These are phyloP conservation scores for Ascochyta koolunga DNA, from an alignment of 2,329 filamentous ascomycete species.

Conservation along the genomic window DNA sequence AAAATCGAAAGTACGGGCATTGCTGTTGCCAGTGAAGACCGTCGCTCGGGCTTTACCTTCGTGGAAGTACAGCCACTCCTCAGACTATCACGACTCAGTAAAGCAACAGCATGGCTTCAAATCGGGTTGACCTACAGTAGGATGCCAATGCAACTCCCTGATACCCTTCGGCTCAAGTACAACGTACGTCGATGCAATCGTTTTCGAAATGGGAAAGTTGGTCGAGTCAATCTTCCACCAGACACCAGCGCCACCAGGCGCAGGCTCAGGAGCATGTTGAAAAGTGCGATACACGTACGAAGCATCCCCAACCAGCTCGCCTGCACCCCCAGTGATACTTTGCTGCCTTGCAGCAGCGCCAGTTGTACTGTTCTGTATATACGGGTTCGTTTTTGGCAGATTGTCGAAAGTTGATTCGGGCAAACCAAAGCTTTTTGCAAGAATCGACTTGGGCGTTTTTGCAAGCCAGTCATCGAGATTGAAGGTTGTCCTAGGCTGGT, in stretches of 20 bases:
- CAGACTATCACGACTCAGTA: conserved; percentile 42
- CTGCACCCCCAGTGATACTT: conserved; percentile 55
- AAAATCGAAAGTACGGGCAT: conserved; percentile 71
- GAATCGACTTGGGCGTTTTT: conserved; percentile 67
- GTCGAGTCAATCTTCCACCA: conserved; percentile 70
- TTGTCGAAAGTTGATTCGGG: conserved; percentile 64
- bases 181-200: conserved; percentile 69
- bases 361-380: conserved; percentile 64
- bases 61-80: conserved; percentile 76
- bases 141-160: conserved; percentile 73
- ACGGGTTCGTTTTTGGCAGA: conserved; percentile 64
- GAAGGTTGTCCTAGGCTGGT: conserved; percentile 65
- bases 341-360: conserved; percentile 49
- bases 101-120: not conserved
- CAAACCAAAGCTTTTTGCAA: conserved; percentile 73
- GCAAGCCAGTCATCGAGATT: conserved; percentile 73
- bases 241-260: conserved; percentile 66
- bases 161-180: conserved; percentile 67
- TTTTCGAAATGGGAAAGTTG: conserved; percentile 70
- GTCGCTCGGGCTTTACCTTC: conserved; percentile 66
- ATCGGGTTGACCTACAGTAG: conserved; percentile 57
- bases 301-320: conserved; percentile 60
- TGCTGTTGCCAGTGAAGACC: conserved; percentile 66
- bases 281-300: conserved; percentile 68
- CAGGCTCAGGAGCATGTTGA: conserved; percentile 61